These are phyloP conservation scores for Candida loeiensis DNA, from an alignment of 805 yeast species.

Conservation along the genomic window DNA sequence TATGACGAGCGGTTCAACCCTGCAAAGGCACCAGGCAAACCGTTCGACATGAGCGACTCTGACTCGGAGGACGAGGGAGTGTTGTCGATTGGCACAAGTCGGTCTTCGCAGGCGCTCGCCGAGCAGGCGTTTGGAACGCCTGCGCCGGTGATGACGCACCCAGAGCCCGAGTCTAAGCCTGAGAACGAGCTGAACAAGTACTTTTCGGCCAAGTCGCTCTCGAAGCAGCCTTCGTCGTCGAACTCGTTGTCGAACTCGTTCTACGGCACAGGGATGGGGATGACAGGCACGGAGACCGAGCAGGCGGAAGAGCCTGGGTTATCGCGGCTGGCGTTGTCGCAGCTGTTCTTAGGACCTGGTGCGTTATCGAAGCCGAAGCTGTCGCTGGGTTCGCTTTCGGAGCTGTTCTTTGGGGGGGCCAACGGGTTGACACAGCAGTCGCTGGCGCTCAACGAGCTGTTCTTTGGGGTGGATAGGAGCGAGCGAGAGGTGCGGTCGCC, in stretches of 20 bases:
- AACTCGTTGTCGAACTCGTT: slow-evolving; percentile 37
- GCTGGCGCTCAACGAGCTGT: slow-evolving; percentile 15
- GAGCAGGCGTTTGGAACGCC: slow-evolving; percentile 36
- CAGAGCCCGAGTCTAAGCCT: slow-evolving; percentile 25
- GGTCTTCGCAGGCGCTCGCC: slow-evolving; percentile 42
- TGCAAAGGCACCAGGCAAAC: slow-evolving; percentile 1
- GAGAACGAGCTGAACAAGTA: slow-evolving; percentile 31
- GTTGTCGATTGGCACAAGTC: slow-evolving; percentile 36
- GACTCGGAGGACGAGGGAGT: slow-evolving; percentile 32
- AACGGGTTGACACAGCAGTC: slow-evolving; percentile 11
- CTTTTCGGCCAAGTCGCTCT: slow-evolving; percentile 31
- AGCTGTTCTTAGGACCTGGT: slow-evolving; percentile 9
- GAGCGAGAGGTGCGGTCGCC: background rate
- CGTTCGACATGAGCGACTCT: slow-evolving; percentile 17
- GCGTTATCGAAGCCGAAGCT: slow-evolving; percentile 7
- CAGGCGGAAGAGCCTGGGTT: slow-evolving; percentile 2
- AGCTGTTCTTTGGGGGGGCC: slow-evolving; percentile 34
- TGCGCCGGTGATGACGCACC: slow-evolving; percentile 16
- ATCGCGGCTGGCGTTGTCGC: slow-evolving; percentile 8
- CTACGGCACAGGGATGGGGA: slow-evolving; percentile 22
- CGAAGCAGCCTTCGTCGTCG: slow-evolving; percentile 43
- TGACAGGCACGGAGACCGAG: background rate
- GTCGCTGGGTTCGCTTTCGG: slow-evolving; percentile 17
- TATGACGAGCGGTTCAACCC: slow-evolving; percentile 4
- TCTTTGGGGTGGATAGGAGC: slow-evolving; percentile 16